These are phyloP conservation scores for Esteya vermicola DNA, from an alignment of 2,329 filamentous ascomycete species.

Conservation along the genomic window DNA sequence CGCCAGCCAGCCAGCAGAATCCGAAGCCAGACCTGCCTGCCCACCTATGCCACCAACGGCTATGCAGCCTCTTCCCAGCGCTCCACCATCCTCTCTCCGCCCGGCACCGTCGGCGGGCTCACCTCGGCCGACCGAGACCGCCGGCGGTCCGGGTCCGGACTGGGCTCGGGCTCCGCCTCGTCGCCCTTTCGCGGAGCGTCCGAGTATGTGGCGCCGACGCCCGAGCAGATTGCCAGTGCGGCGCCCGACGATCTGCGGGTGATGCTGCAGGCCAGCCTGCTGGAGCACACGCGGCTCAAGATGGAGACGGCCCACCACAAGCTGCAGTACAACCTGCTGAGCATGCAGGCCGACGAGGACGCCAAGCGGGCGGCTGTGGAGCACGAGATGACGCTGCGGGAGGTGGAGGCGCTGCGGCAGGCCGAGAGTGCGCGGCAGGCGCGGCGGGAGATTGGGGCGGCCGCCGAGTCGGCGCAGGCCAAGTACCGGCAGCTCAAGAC, in stretches of 20 bases:
- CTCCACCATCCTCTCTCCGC: conserved; percentile 37
- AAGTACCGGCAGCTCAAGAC: conserved; percentile 49
- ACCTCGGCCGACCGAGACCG: conserved; percentile 16
- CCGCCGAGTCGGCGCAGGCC: conserved; percentile 35
- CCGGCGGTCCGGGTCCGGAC: conserved; percentile 2
- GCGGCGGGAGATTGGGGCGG: conserved; percentile 31
- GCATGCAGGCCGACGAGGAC: conserved; percentile 71
- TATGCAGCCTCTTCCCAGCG: conserved; percentile 27
- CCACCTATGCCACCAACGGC: neutral
- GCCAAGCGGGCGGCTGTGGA: conserved; percentile 81
- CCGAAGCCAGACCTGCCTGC: neutral
- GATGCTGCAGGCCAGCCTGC: conserved; percentile 40
- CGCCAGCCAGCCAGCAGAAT: neutral
- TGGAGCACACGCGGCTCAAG: conserved; percentile 48
- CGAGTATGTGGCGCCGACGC: conserved; percentile 32
- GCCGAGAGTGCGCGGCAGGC: conserved; percentile 56
- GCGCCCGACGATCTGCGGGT: conserved; percentile 39
- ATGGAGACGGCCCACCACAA: conserved; percentile 84
- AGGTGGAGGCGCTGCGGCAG: conserved; percentile 70
- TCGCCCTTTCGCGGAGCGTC: conserved; percentile 10
- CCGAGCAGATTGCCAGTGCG: conserved; percentile 36
- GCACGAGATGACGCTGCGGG: conserved; percentile 77
- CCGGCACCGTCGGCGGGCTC: conserved; percentile 31
- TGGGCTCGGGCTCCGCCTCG: too few relatives aligned
- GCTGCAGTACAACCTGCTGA: conserved; percentile 73